Evolutionary conservation across 345 rosid genomes (phyloP).

Genomic region (Citrus mangshanensis): DNA sequence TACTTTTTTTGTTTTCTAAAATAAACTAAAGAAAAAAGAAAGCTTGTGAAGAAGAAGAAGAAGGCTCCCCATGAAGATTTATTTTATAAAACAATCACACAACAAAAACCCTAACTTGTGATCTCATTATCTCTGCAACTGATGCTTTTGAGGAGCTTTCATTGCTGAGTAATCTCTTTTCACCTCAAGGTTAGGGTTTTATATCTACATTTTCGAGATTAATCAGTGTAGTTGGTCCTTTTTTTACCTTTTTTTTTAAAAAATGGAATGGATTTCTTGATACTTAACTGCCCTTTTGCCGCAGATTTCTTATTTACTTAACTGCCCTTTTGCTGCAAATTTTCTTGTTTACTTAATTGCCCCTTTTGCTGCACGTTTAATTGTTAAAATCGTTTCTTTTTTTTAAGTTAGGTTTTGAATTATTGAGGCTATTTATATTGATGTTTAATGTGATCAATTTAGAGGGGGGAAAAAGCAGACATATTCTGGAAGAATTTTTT

Average conservation of each 20-base stretch:
- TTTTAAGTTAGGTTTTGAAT: not conserved
- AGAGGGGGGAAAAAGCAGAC: fast-evolving
- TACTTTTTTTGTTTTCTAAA: not conserved
- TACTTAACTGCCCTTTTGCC: not conserved
- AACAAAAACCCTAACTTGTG: not conserved
- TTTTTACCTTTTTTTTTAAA: not conserved
- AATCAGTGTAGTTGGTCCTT: not conserved
- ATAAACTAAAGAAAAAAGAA: not conserved
- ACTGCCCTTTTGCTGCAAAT: not conserved
- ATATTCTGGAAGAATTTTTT: too few relatives aligned
- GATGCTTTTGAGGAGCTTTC: not conserved
- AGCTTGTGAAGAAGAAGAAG: not conserved
- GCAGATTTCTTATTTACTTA: too few relatives aligned
- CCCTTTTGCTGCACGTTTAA: not conserved
- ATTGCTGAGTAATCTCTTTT: not conserved
- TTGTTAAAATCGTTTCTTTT: not conserved
- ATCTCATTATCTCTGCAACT: not conserved
- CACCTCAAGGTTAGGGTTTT: not conserved
- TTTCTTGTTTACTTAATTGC: too few relatives aligned
- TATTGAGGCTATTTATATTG: not conserved
- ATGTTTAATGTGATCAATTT: not conserved
- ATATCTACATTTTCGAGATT: too few relatives aligned
- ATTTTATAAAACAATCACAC: not conserved
- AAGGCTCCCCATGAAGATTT: not conserved
- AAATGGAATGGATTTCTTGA: not conserved